These are phyloP conservation scores for Evansstolkia leycettana DNA, from an alignment of 495 filamentous ascomycete genomes.

Conservation along the genomic window DNA sequence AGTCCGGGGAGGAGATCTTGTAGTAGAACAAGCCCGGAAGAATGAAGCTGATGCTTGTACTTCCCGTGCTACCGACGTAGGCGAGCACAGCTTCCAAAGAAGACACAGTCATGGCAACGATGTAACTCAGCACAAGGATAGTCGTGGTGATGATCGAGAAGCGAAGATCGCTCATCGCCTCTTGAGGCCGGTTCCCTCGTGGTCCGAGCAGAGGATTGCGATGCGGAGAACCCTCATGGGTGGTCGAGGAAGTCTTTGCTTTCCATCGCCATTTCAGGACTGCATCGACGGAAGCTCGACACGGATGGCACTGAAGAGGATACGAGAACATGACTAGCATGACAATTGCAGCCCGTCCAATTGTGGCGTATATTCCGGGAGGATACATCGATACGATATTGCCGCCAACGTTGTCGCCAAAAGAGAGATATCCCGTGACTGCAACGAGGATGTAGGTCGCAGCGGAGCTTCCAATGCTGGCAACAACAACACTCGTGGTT, in stretches of 20 bases:
- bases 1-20: conserved; percentile 84
- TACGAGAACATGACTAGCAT: conserved; percentile 95
- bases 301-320: conserved; percentile 89
- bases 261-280: conserved; percentile 82
- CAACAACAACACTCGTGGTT: conserved; percentile 65
- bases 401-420: conserved; percentile 71
- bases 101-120: conserved; percentile 80
- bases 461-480: conserved; percentile 72
- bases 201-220: conserved; percentile 28
- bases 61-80: conserved; percentile 90
- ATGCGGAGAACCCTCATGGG: conserved; percentile 31
- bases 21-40: conserved; percentile 95
- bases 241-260: conserved; percentile 10
- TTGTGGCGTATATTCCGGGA: conserved; percentile 70
- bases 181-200: conserved; percentile 21
- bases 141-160: conserved; percentile 82
- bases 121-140: conserved; percentile 73
- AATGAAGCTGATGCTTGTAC: conserved; percentile 92
- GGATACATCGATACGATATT: conserved; percentile 94
- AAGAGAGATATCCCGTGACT: conserved; percentile 90
- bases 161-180: conserved; percentile 69
- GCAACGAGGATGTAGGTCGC: conserved; percentile 81
- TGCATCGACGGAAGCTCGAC: conserved; percentile 83
- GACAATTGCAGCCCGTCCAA: conserved; percentile 90
- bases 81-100: conserved; percentile 83